These are phyloP conservation scores for Lepidopterella palustris DNA, from an alignment of 495 filamentous ascomycete species.

Conservation along the genomic window DNA sequence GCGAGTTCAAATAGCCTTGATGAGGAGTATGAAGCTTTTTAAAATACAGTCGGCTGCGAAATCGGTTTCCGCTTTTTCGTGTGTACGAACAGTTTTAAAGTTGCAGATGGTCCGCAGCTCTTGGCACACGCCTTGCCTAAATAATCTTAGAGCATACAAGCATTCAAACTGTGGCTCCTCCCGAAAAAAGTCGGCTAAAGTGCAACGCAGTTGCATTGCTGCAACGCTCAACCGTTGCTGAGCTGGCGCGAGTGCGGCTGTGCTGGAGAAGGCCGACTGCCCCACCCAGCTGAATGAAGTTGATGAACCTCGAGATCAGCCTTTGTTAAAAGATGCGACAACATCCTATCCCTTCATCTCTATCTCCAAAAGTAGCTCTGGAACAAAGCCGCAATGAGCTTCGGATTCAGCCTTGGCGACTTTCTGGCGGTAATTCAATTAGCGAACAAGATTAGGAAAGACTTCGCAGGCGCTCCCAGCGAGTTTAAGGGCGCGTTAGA, in stretches of 20 bases:
- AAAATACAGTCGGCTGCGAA: neutral
- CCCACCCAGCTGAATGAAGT: too few species aligned
- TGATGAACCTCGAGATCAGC: neutral
- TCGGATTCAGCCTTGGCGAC: constrained; percentile 9
- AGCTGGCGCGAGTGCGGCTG: too few species aligned
- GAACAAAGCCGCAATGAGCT: neutral
- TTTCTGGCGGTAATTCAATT: neutral
- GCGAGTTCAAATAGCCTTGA: neutral
- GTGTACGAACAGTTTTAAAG: too few species aligned
- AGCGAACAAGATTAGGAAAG: constrained; percentile 6
- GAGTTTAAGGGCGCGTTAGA: neutral
- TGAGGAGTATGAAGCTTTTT: neutral
- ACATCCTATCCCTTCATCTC: neutral
- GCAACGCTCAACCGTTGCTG: too few species aligned
- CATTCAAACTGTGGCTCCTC: too few species aligned
- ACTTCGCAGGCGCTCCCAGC: constrained; percentile 2
- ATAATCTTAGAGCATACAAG: too few species aligned
- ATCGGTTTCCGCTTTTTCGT: neutral
- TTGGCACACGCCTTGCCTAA: too few species aligned
- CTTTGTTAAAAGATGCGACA: neutral
- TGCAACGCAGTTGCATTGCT: too few species aligned
- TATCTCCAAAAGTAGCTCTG: neutral
- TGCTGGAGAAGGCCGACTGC: too few species aligned
- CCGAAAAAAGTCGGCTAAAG: too few species aligned
- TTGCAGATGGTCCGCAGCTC: too few species aligned